phyloP scores from a whole-genome alignment of 140 eudicot species.

The Erigeron philadelphicus region DNA sequence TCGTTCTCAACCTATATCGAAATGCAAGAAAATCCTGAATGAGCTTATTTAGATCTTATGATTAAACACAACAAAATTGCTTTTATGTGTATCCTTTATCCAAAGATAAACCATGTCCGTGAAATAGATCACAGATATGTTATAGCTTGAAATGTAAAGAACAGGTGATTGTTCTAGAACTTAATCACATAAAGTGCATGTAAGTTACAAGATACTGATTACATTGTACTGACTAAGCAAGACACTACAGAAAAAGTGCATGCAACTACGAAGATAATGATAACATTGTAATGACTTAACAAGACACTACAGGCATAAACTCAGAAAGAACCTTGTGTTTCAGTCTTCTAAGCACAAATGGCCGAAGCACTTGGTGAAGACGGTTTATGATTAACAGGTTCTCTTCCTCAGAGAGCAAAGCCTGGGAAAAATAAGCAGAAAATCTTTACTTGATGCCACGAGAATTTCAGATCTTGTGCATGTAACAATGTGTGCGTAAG shows the following conservation, averaged over 20 bases:
- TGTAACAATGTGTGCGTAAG: constrained; percentile 5
- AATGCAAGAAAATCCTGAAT: not conserved
- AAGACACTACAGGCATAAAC: constrained; percentile 13
- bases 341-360: constrained; percentile 93
- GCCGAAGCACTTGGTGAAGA: constrained; percentile 96
- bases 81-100: constrained; percentile 10
- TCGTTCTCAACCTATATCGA: constrained; percentile 73
- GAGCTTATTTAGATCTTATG: not conserved
- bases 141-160: constrained; percentile 11
- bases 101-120: too few species aligned
- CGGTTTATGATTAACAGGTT: constrained; percentile 90
- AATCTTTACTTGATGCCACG: not conserved
- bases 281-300: not conserved
- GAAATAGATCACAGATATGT: not conserved
- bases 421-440: constrained; percentile 43
- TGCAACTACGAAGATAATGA: not conserved
- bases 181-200: constrained; percentile 16
- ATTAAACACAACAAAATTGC: not conserved
- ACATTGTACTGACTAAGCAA: not conserved
- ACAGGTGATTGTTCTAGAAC: constrained; percentile 1
- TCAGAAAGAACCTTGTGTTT: constrained; percentile 75
- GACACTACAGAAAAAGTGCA: constrained; percentile 18
- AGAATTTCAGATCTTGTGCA: constrained; percentile 10
- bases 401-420: constrained; percentile 93
- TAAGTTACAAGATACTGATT: not conserved